Conservation (phyloP, 1,139 yeast genomes). For the Yamadazyma conglobata region DNA sequence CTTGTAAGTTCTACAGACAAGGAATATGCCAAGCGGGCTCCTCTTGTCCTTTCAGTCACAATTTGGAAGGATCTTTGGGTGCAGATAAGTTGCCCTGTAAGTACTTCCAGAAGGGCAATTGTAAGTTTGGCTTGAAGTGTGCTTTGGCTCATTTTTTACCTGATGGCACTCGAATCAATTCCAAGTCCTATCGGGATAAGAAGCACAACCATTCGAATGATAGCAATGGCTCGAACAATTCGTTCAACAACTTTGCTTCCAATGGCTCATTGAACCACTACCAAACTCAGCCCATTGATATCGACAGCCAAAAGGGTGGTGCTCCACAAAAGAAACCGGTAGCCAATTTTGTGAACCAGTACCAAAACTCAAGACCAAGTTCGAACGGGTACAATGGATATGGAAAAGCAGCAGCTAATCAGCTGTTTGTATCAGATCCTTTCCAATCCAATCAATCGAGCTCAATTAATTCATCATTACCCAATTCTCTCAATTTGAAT, state of each 20-base stretch:
- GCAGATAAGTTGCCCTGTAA: slow-evolving; percentile 80
- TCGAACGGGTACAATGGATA: no score
- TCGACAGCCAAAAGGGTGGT: slow-evolving; percentile 2
- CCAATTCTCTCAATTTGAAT: no score
- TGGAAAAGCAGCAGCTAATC: no score
- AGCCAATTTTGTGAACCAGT: slow-evolving; percentile 7
- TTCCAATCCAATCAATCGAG: no score
- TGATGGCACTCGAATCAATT: slow-evolving; percentile 79
- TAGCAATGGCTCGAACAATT: slow-evolving; percentile 1
- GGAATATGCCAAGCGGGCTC: slow-evolving; percentile 94
- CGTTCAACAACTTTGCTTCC: neutral
- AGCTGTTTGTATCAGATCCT: no score
- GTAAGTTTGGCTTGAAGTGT: slow-evolving; percentile 90
- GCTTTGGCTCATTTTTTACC: slow-evolving; percentile 89
- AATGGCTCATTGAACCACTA: neutral
- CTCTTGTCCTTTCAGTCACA: slow-evolving; percentile 89
- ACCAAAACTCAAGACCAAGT: no score
- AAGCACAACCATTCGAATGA: slow-evolving; percentile 8
- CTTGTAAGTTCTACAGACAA: slow-evolving; percentile 87
- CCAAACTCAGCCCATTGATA: slow-evolving; percentile 6
- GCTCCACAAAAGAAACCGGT: slow-evolving; percentile 6
- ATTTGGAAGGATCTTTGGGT: slow-evolving; percentile 53
- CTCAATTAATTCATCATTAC: no score
- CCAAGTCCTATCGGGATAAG: slow-evolving; percentile 24
- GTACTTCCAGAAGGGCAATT: slow-evolving; percentile 90